Evolutionary conservation across 1,139 yeast genomes (phyloP).

Genomic region (Hanseniaspora uvarum): DNA sequence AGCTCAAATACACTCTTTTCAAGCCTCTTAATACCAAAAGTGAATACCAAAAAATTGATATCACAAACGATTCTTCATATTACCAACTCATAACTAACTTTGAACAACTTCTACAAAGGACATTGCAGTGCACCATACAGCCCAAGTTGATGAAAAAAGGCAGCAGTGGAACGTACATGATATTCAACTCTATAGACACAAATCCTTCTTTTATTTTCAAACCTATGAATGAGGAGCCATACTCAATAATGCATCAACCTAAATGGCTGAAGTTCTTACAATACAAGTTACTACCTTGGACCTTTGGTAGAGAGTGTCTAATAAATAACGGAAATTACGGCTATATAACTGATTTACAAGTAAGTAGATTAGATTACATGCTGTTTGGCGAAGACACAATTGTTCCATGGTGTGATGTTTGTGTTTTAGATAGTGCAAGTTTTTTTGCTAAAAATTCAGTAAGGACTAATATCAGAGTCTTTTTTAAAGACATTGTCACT

Average conservation of each 20-base stretch:
- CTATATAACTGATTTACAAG: slow-evolving; percentile 12
- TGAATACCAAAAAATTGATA: neutral
- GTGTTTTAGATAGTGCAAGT: slow-evolving; percentile 16
- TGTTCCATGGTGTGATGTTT: slow-evolving; percentile 17
- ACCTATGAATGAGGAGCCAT: slow-evolving; percentile 17
- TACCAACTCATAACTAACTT: neutral
- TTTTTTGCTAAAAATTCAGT: slow-evolving; percentile 8
- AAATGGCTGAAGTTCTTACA: slow-evolving; percentile 15
- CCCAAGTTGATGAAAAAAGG: slow-evolving; percentile 11
- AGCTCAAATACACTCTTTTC: slow-evolving; percentile 12
- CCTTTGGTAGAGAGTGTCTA: slow-evolving; percentile 14
- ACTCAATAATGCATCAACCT: slow-evolving; percentile 8
- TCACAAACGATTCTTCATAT: neutral
- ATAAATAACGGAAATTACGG: slow-evolving; percentile 15
- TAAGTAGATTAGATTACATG: slow-evolving; percentile 8
- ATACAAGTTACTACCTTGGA: slow-evolving; percentile 12
- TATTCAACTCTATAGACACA: neutral
- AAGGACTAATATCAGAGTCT: slow-evolving; percentile 1
- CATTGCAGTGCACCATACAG: slow-evolving; percentile 3
- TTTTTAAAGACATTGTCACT: slow-evolving; percentile 47
- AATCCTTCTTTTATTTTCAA: slow-evolving; percentile 11
- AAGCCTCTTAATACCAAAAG: neutral
- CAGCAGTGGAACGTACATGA: slow-evolving; percentile 16
- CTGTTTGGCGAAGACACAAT: neutral
- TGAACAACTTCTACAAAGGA: neutral